phyloP scores from a whole-genome alignment of 2,329 filamentous ascomycete genomes.

The Acrodontium crateriforme region DNA sequence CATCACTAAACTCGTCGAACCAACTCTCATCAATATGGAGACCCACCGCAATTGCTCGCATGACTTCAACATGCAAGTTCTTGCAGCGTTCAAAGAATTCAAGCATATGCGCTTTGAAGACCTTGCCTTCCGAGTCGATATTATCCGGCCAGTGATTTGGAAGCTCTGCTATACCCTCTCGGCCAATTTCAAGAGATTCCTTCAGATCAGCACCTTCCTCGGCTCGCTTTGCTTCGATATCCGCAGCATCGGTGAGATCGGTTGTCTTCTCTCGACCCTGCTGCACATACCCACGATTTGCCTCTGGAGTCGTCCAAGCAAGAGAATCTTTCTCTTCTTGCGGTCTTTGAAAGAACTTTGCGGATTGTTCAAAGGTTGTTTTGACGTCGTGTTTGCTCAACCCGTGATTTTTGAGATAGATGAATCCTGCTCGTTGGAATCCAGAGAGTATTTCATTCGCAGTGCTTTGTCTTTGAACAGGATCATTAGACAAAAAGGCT shows the following conservation, averaged over 20 bases:
- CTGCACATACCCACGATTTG: conserved; percentile 36
- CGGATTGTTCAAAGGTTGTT: conserved; percentile 33
- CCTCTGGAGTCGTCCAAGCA: conserved; percentile 44
- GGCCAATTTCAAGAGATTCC: conserved; percentile 48
- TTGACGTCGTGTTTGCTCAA: conserved; percentile 39
- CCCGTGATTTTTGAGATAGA: conserved; percentile 72
- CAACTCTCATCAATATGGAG: conserved; percentile 53
- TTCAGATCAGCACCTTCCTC: conserved; percentile 37
- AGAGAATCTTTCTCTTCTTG: conserved; percentile 49
- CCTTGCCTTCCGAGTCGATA: conserved; percentile 44
- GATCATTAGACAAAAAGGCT: conserved; percentile 45
- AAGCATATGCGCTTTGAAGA: conserved; percentile 60
- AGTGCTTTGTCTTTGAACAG: conserved; percentile 21
- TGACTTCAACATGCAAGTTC: conserved; percentile 58
- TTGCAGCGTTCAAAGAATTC: conserved; percentile 65
- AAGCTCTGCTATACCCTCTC: conserved; percentile 43
- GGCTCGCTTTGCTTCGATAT: conserved; percentile 45
- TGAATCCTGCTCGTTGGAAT: conserved; percentile 76
- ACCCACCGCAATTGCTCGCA: conserved; percentile 49
- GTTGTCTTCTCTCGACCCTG: conserved; percentile 56
- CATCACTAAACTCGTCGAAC: conserved; percentile 64
- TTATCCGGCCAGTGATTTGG: conserved; percentile 68
- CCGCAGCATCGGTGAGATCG: conserved; percentile 38
- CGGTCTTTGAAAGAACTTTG: conserved; percentile 55
- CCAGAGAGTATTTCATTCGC: conserved; percentile 62